These are phyloP conservation scores for Odonthalia washingtoniensis DNA, from an alignment of 31 red algal genomes.

Conservation along the genomic window DNA sequence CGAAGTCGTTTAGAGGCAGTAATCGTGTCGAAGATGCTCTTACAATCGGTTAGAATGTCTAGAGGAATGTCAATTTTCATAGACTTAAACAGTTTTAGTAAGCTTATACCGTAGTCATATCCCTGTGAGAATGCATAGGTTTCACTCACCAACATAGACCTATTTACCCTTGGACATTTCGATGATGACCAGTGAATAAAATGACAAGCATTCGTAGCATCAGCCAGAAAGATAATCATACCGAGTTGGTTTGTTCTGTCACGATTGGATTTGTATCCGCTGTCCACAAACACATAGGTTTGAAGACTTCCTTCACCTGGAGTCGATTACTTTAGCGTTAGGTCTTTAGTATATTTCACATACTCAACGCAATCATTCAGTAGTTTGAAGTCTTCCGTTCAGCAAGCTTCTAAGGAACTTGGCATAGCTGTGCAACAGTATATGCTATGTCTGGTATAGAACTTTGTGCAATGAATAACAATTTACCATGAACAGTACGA, in stretches of 20 bases:
- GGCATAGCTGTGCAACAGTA: neutral
- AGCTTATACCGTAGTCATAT: constrained; percentile 22
- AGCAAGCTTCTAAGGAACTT: neutral
- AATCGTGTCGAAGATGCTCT: too few relatives aligned
- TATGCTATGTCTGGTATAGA: neutral
- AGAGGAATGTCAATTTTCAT: too few relatives aligned
- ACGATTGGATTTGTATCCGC: neutral
- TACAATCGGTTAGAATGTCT: too few relatives aligned
- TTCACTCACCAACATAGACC: neutral
- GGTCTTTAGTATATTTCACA: neutral
- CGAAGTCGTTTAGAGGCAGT: too few relatives aligned
- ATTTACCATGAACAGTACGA: neutral
- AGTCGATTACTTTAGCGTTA: neutral
- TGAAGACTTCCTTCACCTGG: neutral
- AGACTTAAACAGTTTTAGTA: too few relatives aligned
- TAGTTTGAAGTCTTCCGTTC: neutral
- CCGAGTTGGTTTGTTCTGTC: neutral
- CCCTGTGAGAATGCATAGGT: constrained; percentile 7
- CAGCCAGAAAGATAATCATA: neutral
- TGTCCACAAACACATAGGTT: neutral
- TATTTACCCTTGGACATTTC: neutral
- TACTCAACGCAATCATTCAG: neutral
- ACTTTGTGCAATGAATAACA: constrained; percentile 12
- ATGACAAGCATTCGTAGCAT: neutral
- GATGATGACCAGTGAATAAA: constrained; percentile 12